Evolutionary conservation across 2,329 filamentous ascomycete species (phyloP).

Genomic region (Claviceps purpurea): DNA sequence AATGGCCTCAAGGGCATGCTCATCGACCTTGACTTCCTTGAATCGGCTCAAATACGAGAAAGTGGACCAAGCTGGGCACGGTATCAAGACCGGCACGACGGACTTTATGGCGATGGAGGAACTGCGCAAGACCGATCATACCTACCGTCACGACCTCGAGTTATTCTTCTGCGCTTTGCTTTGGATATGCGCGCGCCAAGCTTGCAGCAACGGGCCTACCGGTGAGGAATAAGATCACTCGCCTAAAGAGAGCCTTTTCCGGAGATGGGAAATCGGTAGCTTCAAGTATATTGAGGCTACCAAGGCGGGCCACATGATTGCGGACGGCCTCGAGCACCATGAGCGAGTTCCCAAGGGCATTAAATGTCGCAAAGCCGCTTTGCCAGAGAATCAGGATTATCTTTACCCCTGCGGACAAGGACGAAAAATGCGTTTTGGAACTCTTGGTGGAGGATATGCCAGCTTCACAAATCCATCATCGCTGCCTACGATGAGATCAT

Average conservation of each 20-base stretch:
- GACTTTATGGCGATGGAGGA: constrained; percentile 23
- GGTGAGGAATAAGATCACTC: neutral
- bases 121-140: constrained; percentile 16
- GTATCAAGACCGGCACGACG: constrained; percentile 16
- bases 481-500: constrained; percentile 7
- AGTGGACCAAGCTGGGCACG: constrained; percentile 9
- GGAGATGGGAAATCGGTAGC: constrained; percentile 6
- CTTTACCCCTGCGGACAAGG: constrained; percentile 2
- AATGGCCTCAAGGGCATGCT: constrained; percentile 14
- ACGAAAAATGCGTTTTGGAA: constrained; percentile 4
- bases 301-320: constrained; percentile 6
- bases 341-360: constrained; percentile 7
- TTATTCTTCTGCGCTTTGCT: constrained; percentile 8
- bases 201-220: constrained; percentile 4
- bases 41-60: constrained; percentile 7
- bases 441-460: constrained; percentile 4
- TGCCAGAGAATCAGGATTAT: constrained; percentile 7
- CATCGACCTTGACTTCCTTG: constrained; percentile 9
- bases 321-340: constrained; percentile 4
- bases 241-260: neutral
- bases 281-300: constrained; percentile 2
- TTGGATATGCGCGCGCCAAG: constrained; percentile 9
- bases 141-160: constrained; percentile 7
- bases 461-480: constrained; percentile 8
- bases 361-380: constrained; percentile 9